phyloP scores from a whole-genome alignment of 106 monocot genomes.

The Gastrodia elata region DNA sequence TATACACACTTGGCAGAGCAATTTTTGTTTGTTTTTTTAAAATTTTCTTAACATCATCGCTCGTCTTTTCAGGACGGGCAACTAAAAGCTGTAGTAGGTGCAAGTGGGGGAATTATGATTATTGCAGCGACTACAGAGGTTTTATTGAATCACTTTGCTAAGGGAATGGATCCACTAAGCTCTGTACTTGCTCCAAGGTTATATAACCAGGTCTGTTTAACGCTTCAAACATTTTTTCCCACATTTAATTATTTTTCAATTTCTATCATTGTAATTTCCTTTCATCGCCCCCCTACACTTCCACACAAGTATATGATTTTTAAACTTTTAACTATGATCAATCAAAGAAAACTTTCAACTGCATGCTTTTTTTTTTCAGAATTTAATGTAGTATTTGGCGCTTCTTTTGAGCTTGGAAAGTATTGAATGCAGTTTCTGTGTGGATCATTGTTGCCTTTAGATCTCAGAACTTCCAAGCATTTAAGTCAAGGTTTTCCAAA shows the following conservation, averaged over 20 bases:
- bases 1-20: not conserved
- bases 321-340: too few species aligned
- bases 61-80: constrained; percentile 50
- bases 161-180: constrained; percentile 72
- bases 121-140: constrained; percentile 62
- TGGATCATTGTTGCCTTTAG: too few species aligned
- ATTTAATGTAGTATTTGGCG: too few species aligned
- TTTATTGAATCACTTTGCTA: constrained; percentile 69
- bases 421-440: too few species aligned
- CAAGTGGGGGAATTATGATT: constrained; percentile 79
- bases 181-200: constrained; percentile 63
- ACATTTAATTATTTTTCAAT: not conserved
- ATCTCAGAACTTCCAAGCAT: too few species aligned
- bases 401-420: too few species aligned
- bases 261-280: not conserved
- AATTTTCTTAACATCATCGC: not conserved
- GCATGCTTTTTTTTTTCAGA: too few species aligned
- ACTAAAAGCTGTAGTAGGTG: constrained; percentile 58
- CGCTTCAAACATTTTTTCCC: not conserved
- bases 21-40: not conserved
- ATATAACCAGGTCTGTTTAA: constrained; percentile 43
- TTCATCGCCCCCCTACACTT: not conserved
- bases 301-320: too few species aligned
- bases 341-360: not conserved
- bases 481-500: too few species aligned